Conservation (phyloP, 768 basidiomycete genomes). For the Glaciozyma martinii region DNA sequence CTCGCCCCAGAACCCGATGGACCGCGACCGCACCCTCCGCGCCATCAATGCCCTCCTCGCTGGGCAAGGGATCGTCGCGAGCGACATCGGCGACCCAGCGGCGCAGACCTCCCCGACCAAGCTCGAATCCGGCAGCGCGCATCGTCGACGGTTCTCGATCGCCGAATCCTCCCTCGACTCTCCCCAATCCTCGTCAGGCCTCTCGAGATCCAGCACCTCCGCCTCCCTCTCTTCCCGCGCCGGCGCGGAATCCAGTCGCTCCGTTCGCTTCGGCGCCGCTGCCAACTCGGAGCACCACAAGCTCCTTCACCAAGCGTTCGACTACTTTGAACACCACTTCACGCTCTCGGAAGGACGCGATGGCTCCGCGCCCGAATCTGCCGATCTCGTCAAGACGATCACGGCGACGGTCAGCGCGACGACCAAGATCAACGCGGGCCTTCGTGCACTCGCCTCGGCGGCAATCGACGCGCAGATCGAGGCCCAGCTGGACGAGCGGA, state of each 20-base stretch:
- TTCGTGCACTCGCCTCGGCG: constrained; percentile 1
- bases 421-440: constrained; percentile 23
- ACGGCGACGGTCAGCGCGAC: constrained; percentile 16
- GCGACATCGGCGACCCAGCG: not conserved
- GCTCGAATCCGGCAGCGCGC: not conserved
- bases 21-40: constrained; percentile 23
- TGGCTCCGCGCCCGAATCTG: not conserved
- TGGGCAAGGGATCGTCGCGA: constrained; percentile 8
- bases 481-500: constrained; percentile 16
- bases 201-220: not conserved
- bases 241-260: not conserved
- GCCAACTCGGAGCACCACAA: constrained; percentile 12
- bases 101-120: not conserved
- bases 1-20: not conserved
- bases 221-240: not conserved
- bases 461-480: constrained; percentile 20
- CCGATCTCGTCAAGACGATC: constrained; percentile 24
- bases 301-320: constrained; percentile 20
- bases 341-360: not conserved
- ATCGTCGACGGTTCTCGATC: constrained; percentile 6
- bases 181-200: not conserved
- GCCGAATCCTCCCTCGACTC: not conserved
- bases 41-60: constrained; percentile 25
- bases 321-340: constrained; percentile 24
- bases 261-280: not conserved